Conservation (phyloP, 306 rosid genomes). For the Vigna nakashimae region DNA sequence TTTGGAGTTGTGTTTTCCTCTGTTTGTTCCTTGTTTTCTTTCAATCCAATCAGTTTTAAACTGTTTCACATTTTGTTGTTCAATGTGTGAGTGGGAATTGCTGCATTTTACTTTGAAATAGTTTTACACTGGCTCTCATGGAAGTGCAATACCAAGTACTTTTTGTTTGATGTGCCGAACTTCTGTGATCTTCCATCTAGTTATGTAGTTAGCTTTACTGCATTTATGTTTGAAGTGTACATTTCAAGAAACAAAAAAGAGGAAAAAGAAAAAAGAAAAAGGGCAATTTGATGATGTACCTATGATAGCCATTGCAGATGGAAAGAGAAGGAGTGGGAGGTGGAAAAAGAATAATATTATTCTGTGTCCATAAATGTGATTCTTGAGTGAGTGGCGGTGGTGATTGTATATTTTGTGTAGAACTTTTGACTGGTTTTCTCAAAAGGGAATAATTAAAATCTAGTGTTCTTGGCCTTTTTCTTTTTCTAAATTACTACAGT, state of each 20-base stretch:
- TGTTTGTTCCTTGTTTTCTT: neutral
- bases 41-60: conserved; percentile 20
- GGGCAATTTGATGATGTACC: conserved; percentile 23
- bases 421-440: conserved; percentile 52
- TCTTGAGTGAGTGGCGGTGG: conserved; percentile 51
- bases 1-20: conserved; percentile 1
- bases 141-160: conserved; percentile 34
- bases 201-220: conserved; percentile 35
- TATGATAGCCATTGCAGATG: conserved; percentile 43
- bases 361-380: conserved; percentile 44
- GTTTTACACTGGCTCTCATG: conserved; percentile 21
- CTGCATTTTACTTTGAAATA: neutral
- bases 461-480: conserved; percentile 39
- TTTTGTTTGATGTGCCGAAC: conserved; percentile 30
- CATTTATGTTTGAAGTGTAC: conserved; percentile 39
- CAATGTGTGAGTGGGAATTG: conserved; percentile 8
- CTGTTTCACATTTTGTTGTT: conserved; percentile 41
- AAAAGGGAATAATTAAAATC: conserved; percentile 48
- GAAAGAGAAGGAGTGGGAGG: conserved; percentile 42
- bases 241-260: conserved; percentile 2
- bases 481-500: conserved; percentile 37
- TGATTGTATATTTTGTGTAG: conserved; percentile 42
- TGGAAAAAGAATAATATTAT: conserved; percentile 37
- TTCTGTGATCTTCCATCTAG: conserved; percentile 40
- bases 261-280: conserved; percentile 2